Evolutionary conservation across 2,329 filamentous ascomycete genomes (phyloP).

Genomic region (Scolecobasidium constrictum): DNA sequence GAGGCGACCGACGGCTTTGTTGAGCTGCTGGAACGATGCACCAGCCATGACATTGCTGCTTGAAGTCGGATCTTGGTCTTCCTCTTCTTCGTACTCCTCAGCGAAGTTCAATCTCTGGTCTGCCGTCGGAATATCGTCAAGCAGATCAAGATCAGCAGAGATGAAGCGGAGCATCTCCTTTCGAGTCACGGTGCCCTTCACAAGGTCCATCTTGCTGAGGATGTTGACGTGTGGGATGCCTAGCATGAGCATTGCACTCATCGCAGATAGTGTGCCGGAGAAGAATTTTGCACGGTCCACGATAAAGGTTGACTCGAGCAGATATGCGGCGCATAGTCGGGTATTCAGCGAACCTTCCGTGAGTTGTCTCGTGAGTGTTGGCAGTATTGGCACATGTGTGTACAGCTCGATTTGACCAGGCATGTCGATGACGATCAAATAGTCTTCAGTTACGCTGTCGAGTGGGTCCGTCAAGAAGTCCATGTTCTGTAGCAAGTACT

Average conservation of each 20-base stretch:
- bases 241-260: conserved; percentile 98
- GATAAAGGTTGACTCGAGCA: conserved; percentile 92
- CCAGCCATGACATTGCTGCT: conserved; percentile 67
- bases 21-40: conserved; percentile 69
- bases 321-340: conserved; percentile 83
- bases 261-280: conserved; percentile 85
- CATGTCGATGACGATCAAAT: conserved; percentile 97
- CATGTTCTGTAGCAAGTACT: conserved; percentile 88
- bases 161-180: conserved; percentile 84
- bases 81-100: conserved; percentile 25
- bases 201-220: conserved; percentile 93
- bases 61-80: conserved; percentile 47
- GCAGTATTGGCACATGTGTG: conserved; percentile 89
- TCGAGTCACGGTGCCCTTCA: conserved; percentile 79
- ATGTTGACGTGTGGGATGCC: conserved; percentile 96
- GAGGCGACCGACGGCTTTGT: conserved; percentile 76
- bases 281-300: conserved; percentile 97
- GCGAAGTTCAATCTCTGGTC: conserved; percentile 17
- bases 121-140: conserved; percentile 68
- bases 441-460: conserved; percentile 81
- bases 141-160: conserved; percentile 69
- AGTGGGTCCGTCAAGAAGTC: conserved; percentile 82
- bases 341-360: conserved; percentile 78
- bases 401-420: conserved; percentile 98
- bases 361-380: conserved; percentile 70